Conservation (phyloP, 768 basidiomycete genomes). For the Sporobolomyces roseus region DNA sequence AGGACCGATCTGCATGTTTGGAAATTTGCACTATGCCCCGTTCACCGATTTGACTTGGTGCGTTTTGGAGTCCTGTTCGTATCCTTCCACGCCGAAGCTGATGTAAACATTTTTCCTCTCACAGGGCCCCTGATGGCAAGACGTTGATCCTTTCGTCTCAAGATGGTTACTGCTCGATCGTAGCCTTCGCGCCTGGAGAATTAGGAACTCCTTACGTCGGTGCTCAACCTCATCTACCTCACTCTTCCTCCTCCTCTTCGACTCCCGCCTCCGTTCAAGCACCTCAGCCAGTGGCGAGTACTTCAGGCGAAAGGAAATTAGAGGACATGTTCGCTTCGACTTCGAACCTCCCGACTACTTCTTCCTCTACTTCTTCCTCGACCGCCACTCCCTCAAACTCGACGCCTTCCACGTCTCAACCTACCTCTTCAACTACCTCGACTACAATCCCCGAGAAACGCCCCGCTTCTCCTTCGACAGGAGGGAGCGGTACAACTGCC, state of each 20-base stretch:
- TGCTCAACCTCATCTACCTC: background rate
- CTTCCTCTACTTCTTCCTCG: background rate
- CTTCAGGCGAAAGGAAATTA: background rate
- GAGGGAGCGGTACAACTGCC: background rate
- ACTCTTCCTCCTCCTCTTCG: background rate
- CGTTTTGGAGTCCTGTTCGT: constrained; percentile 47
- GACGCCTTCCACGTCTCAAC: background rate
- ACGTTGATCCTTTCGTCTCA: constrained; percentile 83
- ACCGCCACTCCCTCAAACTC: background rate
- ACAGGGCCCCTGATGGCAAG: constrained; percentile 89
- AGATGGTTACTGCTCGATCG: constrained; percentile 94
- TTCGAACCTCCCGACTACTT: background rate
- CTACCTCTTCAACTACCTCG: background rate
- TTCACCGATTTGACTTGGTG: constrained; percentile 97
- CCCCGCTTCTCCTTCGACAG: constrained; percentile 1
- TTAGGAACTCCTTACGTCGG: constrained; percentile 80
- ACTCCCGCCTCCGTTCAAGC: background rate
- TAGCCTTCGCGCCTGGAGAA: constrained; percentile 77
- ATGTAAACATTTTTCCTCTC: background rate
- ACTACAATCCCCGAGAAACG: constrained; percentile 14
- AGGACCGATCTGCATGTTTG: constrained; percentile 81
- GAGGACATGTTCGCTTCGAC: constrained; percentile 7
- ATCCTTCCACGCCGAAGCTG: background rate
- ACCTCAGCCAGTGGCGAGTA: background rate
- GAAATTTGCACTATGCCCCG: constrained; percentile 92